phyloP scores from a whole-genome alignment of 129 eudicot genomes.

The Artemisia tridentata region DNA sequence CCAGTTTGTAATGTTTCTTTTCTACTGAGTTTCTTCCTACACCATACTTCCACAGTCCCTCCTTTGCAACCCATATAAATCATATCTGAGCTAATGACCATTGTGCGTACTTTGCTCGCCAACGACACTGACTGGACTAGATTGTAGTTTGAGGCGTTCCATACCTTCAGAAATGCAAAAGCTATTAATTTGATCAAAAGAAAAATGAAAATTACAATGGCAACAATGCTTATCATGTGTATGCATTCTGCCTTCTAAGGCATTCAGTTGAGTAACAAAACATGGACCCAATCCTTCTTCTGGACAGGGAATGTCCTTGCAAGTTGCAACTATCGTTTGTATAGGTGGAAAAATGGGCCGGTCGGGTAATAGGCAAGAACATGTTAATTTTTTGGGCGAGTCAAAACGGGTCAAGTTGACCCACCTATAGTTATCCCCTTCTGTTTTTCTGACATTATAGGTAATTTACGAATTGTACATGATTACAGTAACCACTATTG shows the following conservation, averaged over 20 bases:
- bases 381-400: too few relatives aligned
- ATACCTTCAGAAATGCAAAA: slow-evolving; percentile 44
- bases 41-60: slow-evolving; percentile 75
- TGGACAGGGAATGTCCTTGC: too few relatives aligned
- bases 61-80: slow-evolving; percentile 76
- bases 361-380: too few relatives aligned
- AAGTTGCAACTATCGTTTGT: too few relatives aligned
- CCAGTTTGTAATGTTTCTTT: slow-evolving; percentile 67
- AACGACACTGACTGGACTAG: slow-evolving; percentile 51
- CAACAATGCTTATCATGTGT: not conserved
- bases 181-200: too few relatives aligned
- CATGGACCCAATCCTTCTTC: too few relatives aligned
- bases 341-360: too few relatives aligned
- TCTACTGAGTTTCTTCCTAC: slow-evolving; percentile 64
- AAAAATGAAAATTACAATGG: not conserved
- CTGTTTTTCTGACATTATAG: too few relatives aligned
- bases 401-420: too few relatives aligned
- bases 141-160: slow-evolving; percentile 54
- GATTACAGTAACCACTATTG: too few relatives aligned
- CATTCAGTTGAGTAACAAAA: not conserved
- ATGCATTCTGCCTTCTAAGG: not conserved
- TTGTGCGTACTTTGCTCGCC: slow-evolving; percentile 50
- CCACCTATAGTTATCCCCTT: too few relatives aligned
- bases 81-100: slow-evolving; percentile 56
- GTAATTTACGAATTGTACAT: too few relatives aligned